phyloP scores from a whole-genome alignment of 2,329 filamentous ascomycete genomes.

The Ciborinia camelliae region DNA sequence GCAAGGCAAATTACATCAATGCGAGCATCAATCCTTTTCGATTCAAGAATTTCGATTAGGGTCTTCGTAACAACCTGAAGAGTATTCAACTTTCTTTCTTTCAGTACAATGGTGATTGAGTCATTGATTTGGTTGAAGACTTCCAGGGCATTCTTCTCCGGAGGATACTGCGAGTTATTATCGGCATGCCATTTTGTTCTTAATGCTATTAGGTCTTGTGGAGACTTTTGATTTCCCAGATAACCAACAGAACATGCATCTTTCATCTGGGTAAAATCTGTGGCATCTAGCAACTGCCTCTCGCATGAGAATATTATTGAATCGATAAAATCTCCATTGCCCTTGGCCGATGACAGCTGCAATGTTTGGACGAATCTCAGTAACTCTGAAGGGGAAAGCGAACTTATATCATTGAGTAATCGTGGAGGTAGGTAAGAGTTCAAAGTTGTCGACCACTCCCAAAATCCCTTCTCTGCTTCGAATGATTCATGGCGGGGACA shows the following conservation, averaged over 20 bases:
- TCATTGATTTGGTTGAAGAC: slow-evolving; percentile 41
- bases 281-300: slow-evolving; percentile 15
- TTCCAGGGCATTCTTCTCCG: slow-evolving; percentile 35
- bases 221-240: slow-evolving; percentile 40
- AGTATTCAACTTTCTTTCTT: slow-evolving; percentile 17
- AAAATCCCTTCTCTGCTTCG: slow-evolving; percentile 40
- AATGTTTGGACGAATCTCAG: slow-evolving; percentile 16
- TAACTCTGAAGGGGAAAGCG: slow-evolving; percentile 38
- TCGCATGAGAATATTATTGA: slow-evolving; percentile 13
- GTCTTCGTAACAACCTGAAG: slow-evolving; percentile 12
- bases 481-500: slow-evolving; percentile 38
- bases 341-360: slow-evolving; percentile 2
- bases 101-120: slow-evolving; percentile 26
- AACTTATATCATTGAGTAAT: slow-evolving; percentile 42
- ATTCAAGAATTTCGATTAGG: slow-evolving; percentile 1
- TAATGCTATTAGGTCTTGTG: slow-evolving; percentile 39
- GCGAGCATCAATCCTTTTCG: slow-evolving; percentile 42
- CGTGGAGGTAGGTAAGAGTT: slow-evolving; percentile 36
- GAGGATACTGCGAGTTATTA: slow-evolving; percentile 40
- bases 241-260: slow-evolving; percentile 42
- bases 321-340: neutral
- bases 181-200: slow-evolving; percentile 44
- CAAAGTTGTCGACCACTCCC: slow-evolving; percentile 38
- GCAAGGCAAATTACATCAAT: slow-evolving; percentile 55
- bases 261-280: slow-evolving; percentile 39